phyloP scores from a whole-genome alignment of 805 yeast species.

The Pichia pseudocactophila region DNA sequence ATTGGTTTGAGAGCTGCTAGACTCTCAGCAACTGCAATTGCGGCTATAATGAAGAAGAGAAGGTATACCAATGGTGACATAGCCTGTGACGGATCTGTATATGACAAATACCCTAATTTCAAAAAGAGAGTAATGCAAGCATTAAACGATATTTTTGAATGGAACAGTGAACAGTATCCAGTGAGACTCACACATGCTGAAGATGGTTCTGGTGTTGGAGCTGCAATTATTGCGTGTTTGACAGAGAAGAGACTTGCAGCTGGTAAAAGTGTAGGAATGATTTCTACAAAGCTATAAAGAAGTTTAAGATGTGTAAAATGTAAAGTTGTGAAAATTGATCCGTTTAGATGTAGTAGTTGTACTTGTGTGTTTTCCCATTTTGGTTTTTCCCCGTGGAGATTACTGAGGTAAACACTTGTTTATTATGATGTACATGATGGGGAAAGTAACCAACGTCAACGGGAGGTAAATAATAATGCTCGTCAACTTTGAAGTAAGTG shows the following conservation, averaged over 20 bases:
- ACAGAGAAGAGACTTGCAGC: slow-evolving; percentile 68
- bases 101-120: slow-evolving; percentile 89
- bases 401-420: slow-evolving; percentile 25
- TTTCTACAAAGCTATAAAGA: slow-evolving; percentile 1
- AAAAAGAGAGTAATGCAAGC: slow-evolving; percentile 82
- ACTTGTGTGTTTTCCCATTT: slow-evolving; percentile 3
- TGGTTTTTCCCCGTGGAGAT: background rate
- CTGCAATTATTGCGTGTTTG: slow-evolving; percentile 94
- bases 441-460: slow-evolving; percentile 43
- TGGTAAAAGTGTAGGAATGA: slow-evolving; percentile 40
- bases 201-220: slow-evolving; percentile 98
- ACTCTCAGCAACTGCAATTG: slow-evolving; percentile 88
- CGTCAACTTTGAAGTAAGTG: slow-evolving; percentile 39
- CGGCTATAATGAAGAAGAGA: slow-evolving; percentile 87
- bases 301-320: too few species aligned
- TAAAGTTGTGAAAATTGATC: too few species aligned
- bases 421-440: slow-evolving; percentile 30
- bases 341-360: slow-evolving; percentile 9
- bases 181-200: slow-evolving; percentile 35
- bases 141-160: slow-evolving; percentile 79
- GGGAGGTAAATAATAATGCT: slow-evolving; percentile 40
- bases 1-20: slow-evolving; percentile 92
- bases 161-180: slow-evolving; percentile 35
- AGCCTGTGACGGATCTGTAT: slow-evolving; percentile 97
- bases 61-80: slow-evolving; percentile 68